Evolutionary conservation across 2,329 filamentous ascomycete genomes (phyloP), one percentile per base, ranked within the genome.

Genomic region (Arachnomyces sp.): DNA sequence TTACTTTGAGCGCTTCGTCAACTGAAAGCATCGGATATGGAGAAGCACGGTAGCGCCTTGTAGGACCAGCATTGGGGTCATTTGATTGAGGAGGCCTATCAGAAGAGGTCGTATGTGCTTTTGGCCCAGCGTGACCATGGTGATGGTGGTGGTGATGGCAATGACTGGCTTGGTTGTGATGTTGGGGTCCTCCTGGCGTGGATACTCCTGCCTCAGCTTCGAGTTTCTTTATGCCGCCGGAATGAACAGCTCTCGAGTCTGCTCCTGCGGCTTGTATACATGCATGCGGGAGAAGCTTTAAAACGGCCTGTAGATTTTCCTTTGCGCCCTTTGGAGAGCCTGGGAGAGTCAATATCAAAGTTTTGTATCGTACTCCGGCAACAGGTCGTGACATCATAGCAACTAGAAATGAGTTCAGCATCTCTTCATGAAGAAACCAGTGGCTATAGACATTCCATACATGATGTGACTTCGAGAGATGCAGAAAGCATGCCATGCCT

Each of bases 371-470:
- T 2, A 94, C 80, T 3, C 92, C 92, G 15, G 92, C 92, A 9
- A 93, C 85, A 3, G 92, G 92, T 34, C 92, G 78, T 38, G 92
- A 86, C 92, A 98, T 98, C 69, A 95, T 82, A 33, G 92, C 92
- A 66, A 98, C 88, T 94, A 39, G 12, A 42, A 16, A 38, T 16
- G n/a, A 37, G 9, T 35, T 63, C 42, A 62, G 50, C 36, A 34
- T 29, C 29, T 49, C 34, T 53, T 38, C 45, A 29, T 39, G 7
- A 6, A 21, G 31, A 8, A 5, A 7, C 16, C 16, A 35, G 14
- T 14, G 16, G 15, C 14, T 7, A n/a, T 15, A 40, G 28, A 31
- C 32, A 31, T 47, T 39, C 66, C 84, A 69, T 68, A 94, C 88
- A 98, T 34, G 90, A 89, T 2, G 92, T 98, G 28, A 96, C 80